A percentile compares a stretch with the other conserved stretches of the same genome.
Conservation (phyloP, 148 eudicot species). For the Bassia scoparia region DNA sequence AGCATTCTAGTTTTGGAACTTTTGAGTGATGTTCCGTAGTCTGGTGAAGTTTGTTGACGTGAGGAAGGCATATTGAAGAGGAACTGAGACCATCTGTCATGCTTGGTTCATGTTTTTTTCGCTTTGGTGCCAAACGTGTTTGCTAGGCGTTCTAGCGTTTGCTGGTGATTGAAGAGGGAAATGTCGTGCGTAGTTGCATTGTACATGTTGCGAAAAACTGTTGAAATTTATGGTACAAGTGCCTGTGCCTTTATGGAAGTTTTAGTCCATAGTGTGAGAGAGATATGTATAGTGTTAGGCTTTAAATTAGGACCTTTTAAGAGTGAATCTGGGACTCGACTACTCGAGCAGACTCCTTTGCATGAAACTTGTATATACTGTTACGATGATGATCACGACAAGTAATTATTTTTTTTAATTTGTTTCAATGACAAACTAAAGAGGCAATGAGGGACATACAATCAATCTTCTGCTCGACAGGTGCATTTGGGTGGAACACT, state of each 20-base stretch:
- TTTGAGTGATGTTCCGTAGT: background rate
- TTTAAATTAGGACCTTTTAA: background rate
- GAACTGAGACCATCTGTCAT: too few species aligned
- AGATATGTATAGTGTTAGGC: background rate
- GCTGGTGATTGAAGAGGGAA: background rate
- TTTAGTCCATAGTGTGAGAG: background rate
- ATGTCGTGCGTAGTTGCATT: background rate
- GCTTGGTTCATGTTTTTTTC: too few species aligned
- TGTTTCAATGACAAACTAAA: background rate
- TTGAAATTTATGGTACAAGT: background rate
- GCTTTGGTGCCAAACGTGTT: background rate
- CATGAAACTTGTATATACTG: too few species aligned
- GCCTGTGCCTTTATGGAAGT: background rate
- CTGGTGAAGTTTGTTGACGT: slow-evolving; percentile 1
- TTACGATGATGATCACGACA: too few species aligned
- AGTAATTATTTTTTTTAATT: too few species aligned
- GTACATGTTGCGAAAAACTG: background rate
- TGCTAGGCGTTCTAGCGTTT: background rate
- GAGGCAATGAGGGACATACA: slow-evolving; percentile 40
- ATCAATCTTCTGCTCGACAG: slow-evolving; percentile 51
- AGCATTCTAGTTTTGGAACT: background rate
- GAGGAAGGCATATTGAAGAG: background rate
- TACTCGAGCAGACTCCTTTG: background rate
- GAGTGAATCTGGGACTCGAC: background rate
- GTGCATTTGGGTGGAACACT: slow-evolving; percentile 80